Percentiles rank a stretch among this genome's conserved stretches.
These are phyloP conservation scores for Cercospora berteroae DNA, from an alignment of 2,329 filamentous ascomycete species.

Conservation along the genomic window DNA sequence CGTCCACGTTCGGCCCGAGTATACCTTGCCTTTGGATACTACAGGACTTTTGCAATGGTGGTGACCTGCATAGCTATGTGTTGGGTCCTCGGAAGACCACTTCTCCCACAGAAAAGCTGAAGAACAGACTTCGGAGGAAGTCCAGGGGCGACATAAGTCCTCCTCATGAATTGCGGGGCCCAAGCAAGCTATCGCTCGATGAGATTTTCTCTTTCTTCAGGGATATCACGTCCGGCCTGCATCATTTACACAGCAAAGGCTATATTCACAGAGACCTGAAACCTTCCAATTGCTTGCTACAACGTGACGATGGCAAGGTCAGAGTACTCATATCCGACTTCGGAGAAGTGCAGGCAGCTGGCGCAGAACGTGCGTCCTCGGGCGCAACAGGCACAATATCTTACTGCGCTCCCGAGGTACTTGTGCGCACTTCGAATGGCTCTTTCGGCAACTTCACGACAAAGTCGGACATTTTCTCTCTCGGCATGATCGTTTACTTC, in stretches of 20 bases:
- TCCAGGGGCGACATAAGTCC: constrained; percentile 74
- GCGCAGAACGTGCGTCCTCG: constrained; percentile 78
- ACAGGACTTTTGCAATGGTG: constrained; percentile 94
- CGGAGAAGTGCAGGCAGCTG: constrained; percentile 87
- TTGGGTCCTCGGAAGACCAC: constrained; percentile 73
- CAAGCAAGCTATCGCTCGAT: constrained; percentile 68
- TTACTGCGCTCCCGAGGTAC: constrained; percentile 89
- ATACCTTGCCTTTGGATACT: constrained; percentile 96
- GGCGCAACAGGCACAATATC: constrained; percentile 95
- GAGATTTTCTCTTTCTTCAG: constrained; percentile 97
- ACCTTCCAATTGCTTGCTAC: constrained; percentile 89
- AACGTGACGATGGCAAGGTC: constrained; percentile 64
- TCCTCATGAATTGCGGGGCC: constrained; percentile 52
- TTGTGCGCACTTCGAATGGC: constrained; percentile 64
- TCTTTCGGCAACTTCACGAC: constrained; percentile 89
- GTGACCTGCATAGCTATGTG: constrained; percentile 85
- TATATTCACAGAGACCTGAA: constrained; percentile 97
- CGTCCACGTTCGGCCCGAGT: constrained; percentile 80
- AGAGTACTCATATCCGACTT: constrained; percentile 94
- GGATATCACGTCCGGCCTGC: constrained; percentile 88
- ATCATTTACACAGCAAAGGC: constrained; percentile 83
- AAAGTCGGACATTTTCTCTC: constrained; percentile 96
- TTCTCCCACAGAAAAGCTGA: constrained; percentile 71
- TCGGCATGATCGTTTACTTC: constrained; percentile 98
- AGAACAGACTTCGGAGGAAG: constrained; percentile 77